phyloP scores from a whole-genome alignment of 129 eudicot genomes.

The Lactuca saligna region DNA sequence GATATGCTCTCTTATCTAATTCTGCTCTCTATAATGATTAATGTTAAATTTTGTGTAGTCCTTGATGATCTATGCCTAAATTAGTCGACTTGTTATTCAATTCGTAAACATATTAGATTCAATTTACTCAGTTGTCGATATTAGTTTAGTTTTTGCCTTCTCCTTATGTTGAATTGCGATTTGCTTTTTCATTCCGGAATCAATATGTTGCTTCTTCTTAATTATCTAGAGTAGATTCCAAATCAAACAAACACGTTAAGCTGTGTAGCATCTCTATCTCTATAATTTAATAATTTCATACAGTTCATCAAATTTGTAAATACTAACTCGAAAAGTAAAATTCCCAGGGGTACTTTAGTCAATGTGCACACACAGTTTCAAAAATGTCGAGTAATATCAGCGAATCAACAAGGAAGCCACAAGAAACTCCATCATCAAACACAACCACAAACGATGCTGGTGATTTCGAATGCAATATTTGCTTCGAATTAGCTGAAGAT shows the following conservation, averaged over 20 bases:
- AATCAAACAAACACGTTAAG: not conserved
- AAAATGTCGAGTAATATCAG: slow-evolving; percentile 40
- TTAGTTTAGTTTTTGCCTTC: not conserved
- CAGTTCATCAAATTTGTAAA: not conserved
- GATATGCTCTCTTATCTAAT: not conserved
- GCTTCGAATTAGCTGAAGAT: slow-evolving; percentile 87
- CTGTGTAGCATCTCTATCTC: not conserved
- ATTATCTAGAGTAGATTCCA: slow-evolving; percentile 6
- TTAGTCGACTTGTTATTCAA: not conserved
- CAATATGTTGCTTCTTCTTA: not conserved
- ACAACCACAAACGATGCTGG: slow-evolving; percentile 49
- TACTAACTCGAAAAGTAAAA: slow-evolving; percentile 6
- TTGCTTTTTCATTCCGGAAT: not conserved
- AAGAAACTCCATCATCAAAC: slow-evolving; percentile 44
- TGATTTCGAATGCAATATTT: slow-evolving; percentile 82
- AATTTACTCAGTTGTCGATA: slow-evolving; percentile 1
- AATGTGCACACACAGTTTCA: not conserved
- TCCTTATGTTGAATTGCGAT: not conserved
- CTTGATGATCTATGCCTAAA: slow-evolving; percentile 7
- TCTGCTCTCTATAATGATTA: not conserved
- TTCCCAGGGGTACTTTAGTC: slow-evolving; percentile 21
- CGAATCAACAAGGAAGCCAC: slow-evolving; percentile 35
- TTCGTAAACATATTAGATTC: not conserved
- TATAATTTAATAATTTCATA: not conserved
- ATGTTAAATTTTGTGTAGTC: not conserved